Percentiles rank a stretch among this genome's conserved stretches.
phyloP scores from a whole-genome alignment of 148 eudicot genomes.

The Camellia japonica region DNA sequence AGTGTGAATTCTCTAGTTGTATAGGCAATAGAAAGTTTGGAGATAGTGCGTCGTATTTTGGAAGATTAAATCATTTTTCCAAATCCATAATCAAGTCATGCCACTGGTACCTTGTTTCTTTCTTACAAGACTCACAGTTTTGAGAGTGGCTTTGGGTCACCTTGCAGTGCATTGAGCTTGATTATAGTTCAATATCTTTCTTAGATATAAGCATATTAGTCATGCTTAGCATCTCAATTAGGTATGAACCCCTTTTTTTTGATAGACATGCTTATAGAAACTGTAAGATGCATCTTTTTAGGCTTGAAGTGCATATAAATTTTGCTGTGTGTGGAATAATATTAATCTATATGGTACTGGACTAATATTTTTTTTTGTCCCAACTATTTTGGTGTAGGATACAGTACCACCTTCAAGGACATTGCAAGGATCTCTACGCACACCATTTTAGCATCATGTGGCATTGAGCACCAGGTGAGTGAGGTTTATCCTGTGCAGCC shows the following conservation, averaged over 20 bases:
- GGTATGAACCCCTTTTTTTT: neutral
- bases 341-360: neutral
- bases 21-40: neutral
- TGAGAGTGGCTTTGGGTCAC: neutral
- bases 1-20: neutral
- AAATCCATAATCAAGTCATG: neutral
- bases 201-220: neutral
- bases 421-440: constrained; percentile 43
- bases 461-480: constrained; percentile 32
- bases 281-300: neutral
- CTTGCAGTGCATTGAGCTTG: neutral
- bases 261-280: neutral
- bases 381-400: constrained; percentile 33
- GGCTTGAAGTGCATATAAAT: neutral
- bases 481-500: constrained; percentile 35
- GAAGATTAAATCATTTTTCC: neutral
- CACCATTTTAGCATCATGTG: constrained; percentile 57
- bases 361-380: neutral
- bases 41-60: neutral
- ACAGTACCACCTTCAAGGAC: constrained; percentile 44
- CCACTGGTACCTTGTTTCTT: neutral
- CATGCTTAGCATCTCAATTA: neutral
- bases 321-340: neutral
- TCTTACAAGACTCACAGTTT: neutral
- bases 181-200: neutral